Evolutionary conservation across 2,329 filamentous ascomycete genomes (phyloP), one percentile per base, ranked within the genome.

Genomic region (Corynespora cassiicola): DNA sequence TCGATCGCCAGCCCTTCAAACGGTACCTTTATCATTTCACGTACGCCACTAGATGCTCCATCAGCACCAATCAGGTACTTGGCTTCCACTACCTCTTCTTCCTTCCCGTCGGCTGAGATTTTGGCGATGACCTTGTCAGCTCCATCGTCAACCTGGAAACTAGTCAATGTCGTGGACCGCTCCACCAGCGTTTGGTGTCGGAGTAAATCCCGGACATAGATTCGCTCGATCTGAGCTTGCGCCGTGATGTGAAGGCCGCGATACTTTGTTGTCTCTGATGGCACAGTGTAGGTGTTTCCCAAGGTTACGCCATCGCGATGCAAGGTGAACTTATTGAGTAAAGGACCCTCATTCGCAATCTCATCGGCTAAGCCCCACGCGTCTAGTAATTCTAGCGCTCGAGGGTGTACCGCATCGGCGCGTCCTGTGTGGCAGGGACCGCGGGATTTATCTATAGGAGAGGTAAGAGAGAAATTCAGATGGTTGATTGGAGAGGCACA

Each of bases 181-280:
- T 67, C 64, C 3, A 69, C 64, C 1, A 69, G 42, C 2, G 48
- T 42, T 23, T 57, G 44, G 31, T 71, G 65, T 1, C 67, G 54
- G 4, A 53, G 25, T 5, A 71, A 42, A 37, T 71, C 67, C 6
- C 68, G 56, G 15, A 71, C 54, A 32, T 60, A 70, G 21, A 71
- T 65, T 9, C 57, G 45, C 43, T 70, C 66, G 7, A 70, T 31
- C 37, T 69, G 67, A 2, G 65, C 59, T 30, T 71, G 66, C 0
- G 67, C 66, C 34, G 69, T 64, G 39, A 68, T 52, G 36, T 68
- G 61, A 4, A 68, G 29, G 9, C 68, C 65, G 16, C 60, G 57
- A 35, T 66, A 68, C 5, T 62, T 52, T 9, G 66, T 68, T 9
- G 66, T 68, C 43, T 69, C 66, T 3, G 52, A 66, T 32, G 65